Base-by-base conservation (phyloP, 129 eudicot species). In the Rutidosis leptorrhynchoides region DNA sequence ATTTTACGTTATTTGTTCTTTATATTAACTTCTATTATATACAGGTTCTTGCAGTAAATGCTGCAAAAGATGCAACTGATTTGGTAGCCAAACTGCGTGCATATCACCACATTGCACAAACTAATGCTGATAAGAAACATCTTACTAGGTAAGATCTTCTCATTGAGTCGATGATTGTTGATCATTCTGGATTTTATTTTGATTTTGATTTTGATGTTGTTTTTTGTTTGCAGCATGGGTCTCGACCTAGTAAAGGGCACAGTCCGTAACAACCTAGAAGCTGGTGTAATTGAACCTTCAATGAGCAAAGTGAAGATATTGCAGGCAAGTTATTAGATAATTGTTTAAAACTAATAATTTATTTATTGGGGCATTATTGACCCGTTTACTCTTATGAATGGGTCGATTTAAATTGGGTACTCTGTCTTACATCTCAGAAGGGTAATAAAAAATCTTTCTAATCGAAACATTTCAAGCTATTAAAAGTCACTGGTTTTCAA, bases 261-360 rank as follows among this genome's bases (percentile, higher is more conserved):
- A 7, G 82, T 92, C 7, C 87, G 98, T 15, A 92, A 92, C 79
- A 92, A 92, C 77, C 79, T 92, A 53, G 98, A 92, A 77, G 98
- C 96, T 26, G 98, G 98, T 20, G 98, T 92, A 8, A 88, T 92
- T 48, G 98, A 92, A 65, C 98, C 98, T 68, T 92, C 96, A 71
- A 92, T 92, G 98, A 92, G 98, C 87, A 92, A 92, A 86, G 92
- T 88, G 15, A 92, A 92, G 87, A 92, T 92, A 55, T 81, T 92
- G 27, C 96, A 88, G 90, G 96, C 89, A 69, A 54, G 33, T n/a
- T 2, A n/a, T 19, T 16, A 33, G 4, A 37, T 7, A 58, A 43
- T 11, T 19, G 19, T 15, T 64, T 5, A 11, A 6, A 40, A 27
- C 22, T 1, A 14, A 57, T 10, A 40, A 7, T 40, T 2, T 12